phyloP scores from a whole-genome alignment of 2,329 filamentous ascomycete species.

The Akanthomyces dipterigenus region DNA sequence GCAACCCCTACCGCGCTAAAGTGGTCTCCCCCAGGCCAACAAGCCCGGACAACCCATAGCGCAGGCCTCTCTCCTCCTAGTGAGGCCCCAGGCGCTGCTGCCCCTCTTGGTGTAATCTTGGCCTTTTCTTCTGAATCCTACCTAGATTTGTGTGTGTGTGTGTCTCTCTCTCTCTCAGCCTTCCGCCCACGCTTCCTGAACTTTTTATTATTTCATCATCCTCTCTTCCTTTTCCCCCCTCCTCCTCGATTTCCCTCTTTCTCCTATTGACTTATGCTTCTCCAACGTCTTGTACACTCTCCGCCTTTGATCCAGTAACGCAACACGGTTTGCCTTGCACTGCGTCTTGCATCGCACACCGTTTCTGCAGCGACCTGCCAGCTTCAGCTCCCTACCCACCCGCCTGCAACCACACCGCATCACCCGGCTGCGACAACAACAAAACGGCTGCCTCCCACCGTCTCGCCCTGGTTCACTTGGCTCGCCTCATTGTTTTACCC shows the following conservation, averaged over 20 bases:
- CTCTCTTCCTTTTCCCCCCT: not conserved
- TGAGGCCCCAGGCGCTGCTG: not conserved
- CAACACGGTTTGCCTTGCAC: not conserved
- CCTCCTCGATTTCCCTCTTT: not conserved
- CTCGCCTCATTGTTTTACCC: not conserved
- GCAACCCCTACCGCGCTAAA: not conserved
- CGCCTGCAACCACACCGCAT: conserved; percentile 7
- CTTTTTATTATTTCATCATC: not conserved
- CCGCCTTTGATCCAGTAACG: not conserved
- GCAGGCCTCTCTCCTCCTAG: no score
- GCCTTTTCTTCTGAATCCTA: not conserved
- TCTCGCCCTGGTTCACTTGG: not conserved
- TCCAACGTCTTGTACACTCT: not conserved
- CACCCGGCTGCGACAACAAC: conserved; percentile 1
- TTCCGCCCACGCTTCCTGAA: not conserved
- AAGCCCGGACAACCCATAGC: not conserved
- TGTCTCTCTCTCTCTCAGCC: not conserved
- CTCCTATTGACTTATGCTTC: not conserved
- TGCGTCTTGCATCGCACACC: not conserved
- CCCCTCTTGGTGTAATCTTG: conserved; percentile 7
- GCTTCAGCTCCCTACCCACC: not conserved
- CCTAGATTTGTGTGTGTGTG: not conserved
- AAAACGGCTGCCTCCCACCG: not conserved
- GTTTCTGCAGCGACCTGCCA: conserved; percentile 8
- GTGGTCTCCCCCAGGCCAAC: no score